phyloP scores from a whole-genome alignment of 306 rosid genomes.

The Rubus idaeus region DNA sequence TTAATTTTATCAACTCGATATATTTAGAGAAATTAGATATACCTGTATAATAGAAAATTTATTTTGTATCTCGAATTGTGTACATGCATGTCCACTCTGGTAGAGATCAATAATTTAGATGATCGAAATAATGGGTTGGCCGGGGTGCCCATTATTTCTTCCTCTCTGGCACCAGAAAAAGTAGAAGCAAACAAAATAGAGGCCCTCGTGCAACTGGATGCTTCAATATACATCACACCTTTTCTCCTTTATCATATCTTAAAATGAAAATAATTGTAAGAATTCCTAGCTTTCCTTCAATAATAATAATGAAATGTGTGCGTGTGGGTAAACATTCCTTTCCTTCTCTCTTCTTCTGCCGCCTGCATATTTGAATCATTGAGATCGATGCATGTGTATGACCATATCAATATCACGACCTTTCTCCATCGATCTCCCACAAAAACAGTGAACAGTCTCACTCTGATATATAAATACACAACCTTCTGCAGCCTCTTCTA shows the following conservation, averaged over 20 bases:
- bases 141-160: conserved; percentile 35
- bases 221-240: conserved; percentile 54
- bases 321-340: conserved; percentile 65
- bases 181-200: conserved; percentile 71
- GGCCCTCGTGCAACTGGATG: conserved; percentile 93
- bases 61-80: background rate
- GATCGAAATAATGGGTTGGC: conserved; percentile 31
- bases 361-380: background rate
- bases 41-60: background rate
- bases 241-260: conserved; percentile 31
- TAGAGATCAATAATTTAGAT: conserved; percentile 42
- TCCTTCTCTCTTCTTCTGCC: conserved; percentile 29
- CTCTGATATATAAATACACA: conserved; percentile 26
- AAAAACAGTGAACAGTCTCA: conserved; percentile 19
- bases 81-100: conserved; percentile 16
- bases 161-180: conserved; percentile 40
- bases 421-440: conserved; percentile 2
- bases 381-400: background rate
- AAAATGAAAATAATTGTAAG: background rate
- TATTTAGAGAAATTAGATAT: background rate
- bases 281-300: no score
- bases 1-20: background rate
- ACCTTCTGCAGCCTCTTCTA: conserved; percentile 19
- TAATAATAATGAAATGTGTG: conserved; percentile 22
- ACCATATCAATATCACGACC: background rate